These are phyloP conservation scores for Aureobasidium sp. DNA, from an alignment of 2,329 filamentous ascomycete species.

Conservation along the genomic window DNA sequence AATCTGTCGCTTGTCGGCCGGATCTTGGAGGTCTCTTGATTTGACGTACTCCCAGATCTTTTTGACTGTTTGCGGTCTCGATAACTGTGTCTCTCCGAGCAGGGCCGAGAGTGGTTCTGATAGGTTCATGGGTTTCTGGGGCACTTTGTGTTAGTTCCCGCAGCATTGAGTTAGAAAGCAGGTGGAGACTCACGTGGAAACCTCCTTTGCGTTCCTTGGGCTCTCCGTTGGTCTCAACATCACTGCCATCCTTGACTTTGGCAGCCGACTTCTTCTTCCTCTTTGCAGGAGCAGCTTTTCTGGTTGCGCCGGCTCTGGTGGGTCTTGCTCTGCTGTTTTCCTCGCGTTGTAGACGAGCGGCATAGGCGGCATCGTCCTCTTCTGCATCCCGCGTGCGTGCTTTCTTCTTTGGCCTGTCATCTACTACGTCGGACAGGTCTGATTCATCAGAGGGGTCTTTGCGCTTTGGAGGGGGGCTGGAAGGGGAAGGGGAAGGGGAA, in stretches of 20 bases:
- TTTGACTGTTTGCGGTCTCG: conserved; percentile 92
- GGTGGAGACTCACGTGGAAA: conserved; percentile 60
- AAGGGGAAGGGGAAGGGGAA: conserved; percentile 15
- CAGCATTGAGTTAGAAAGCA: no score
- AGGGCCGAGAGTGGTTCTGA: conserved; percentile 63
- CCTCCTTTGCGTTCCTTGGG: conserved; percentile 72
- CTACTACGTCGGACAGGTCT: conserved; percentile 36
- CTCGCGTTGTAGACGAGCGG: conserved; percentile 83
- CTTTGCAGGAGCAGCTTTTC: conserved; percentile 49
- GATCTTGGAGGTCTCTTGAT: conserved; percentile 78
- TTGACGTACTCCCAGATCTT: conserved; percentile 96
- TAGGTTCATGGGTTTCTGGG: conserved; percentile 64
- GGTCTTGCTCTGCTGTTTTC: conserved; percentile 61
- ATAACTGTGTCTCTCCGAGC: conserved; percentile 69
- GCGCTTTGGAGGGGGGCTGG: conserved; percentile 36
- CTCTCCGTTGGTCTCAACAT: conserved; percentile 50
- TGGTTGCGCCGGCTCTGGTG: conserved; percentile 65
- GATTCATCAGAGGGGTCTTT: conserved; percentile 31
- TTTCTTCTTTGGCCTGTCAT: conserved; percentile 42
- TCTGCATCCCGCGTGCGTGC: conserved; percentile 58
- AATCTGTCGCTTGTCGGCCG: conserved; percentile 85
- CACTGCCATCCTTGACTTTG: conserved; percentile 77
- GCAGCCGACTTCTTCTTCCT: conserved; percentile 70
- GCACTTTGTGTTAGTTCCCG: not conserved
- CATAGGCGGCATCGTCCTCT: conserved; percentile 80